A percentile compares a stretch with the other conserved stretches of the same genome.
These are phyloP conservation scores for Metschnikowia colocasiae DNA, from an alignment of 805 yeast genomes.

Conservation along the genomic window DNA sequence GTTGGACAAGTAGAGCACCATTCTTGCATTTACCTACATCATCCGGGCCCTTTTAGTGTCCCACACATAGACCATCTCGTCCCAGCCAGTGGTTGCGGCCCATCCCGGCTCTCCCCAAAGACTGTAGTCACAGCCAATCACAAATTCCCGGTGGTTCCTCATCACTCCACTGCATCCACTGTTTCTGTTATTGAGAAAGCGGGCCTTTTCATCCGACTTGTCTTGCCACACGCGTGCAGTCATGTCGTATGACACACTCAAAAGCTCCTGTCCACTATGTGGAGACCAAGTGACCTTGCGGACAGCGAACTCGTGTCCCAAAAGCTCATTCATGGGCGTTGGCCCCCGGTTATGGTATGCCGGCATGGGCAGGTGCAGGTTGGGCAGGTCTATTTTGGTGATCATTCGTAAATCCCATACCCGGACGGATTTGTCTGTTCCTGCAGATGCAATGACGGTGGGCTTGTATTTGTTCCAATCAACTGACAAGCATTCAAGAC, in stretches of 20 bases:
- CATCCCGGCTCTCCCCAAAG: constrained; percentile 96
- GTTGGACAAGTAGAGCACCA: background rate
- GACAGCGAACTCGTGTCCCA: constrained; percentile 89
- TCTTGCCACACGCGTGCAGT: constrained; percentile 85
- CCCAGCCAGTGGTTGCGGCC: constrained; percentile 96
- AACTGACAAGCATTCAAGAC: constrained; percentile 72
- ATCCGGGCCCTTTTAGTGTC: constrained; percentile 48
- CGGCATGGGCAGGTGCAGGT: constrained; percentile 35
- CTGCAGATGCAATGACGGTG: constrained; percentile 77
- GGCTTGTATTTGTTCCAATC: constrained; percentile 92
- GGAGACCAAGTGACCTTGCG: constrained; percentile 87
- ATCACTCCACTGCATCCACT: constrained; percentile 59
- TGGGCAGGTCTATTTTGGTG: constrained; percentile 32
- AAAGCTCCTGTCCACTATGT: constrained; percentile 64
- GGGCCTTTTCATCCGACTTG: constrained; percentile 54
- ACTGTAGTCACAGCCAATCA: constrained; percentile 91
- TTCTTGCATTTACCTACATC: background rate
- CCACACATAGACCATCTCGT: constrained; percentile 91
- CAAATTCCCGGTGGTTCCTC: constrained; percentile 79
- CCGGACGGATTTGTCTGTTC: constrained; percentile 82
- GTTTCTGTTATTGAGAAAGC: constrained; percentile 36
- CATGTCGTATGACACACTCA: constrained; percentile 90
- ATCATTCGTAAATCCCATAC: constrained; percentile 88
- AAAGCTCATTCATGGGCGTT: constrained; percentile 68
- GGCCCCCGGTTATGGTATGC: constrained; percentile 50